Evolutionary conservation across 1,284 basidiomycete genomes (phyloP).

Genomic region (Cryptococcus maquisensis): DNA sequence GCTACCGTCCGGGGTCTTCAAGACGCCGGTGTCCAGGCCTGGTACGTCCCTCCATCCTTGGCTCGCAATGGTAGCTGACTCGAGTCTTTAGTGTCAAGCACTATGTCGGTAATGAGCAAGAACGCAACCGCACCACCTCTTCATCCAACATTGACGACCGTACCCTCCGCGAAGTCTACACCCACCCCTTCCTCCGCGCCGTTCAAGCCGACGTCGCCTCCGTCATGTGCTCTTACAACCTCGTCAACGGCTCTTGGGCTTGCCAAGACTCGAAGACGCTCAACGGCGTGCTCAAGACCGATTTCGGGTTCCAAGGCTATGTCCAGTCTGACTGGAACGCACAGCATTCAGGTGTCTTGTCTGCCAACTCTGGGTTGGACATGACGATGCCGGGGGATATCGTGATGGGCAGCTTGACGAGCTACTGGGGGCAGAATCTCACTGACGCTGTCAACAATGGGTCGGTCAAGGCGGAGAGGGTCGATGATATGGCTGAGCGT

Average conservation of each 20-base stretch:
- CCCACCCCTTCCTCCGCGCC: conserved; percentile 61
- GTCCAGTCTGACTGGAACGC: conserved; percentile 66
- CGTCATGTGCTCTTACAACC: conserved; percentile 70
- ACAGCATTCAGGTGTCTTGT: conserved; percentile 54
- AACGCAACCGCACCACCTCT: conserved; percentile 49
- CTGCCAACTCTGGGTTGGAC: conserved; percentile 62
- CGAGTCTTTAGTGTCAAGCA: conserved; percentile 61
- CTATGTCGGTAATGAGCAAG: conserved; percentile 50
- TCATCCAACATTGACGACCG: conserved; percentile 71
- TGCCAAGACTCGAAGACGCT: conserved; percentile 65
- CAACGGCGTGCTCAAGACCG: conserved; percentile 66
- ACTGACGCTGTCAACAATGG: conserved; percentile 57
- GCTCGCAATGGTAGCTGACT: background rate
- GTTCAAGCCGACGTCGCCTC: conserved; percentile 64
- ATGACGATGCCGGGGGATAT: conserved; percentile 63
- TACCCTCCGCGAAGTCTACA: conserved; percentile 54
- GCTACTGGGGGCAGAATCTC: conserved; percentile 58
- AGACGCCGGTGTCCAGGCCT: conserved; percentile 60
- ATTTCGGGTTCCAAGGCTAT: conserved; percentile 73
- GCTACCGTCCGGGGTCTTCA: conserved; percentile 74
- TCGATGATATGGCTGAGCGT: conserved; percentile 64
- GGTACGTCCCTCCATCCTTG: conserved; percentile 23
- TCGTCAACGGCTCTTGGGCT: conserved; percentile 60
- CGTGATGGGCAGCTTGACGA: conserved; percentile 47
- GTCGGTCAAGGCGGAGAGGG: conserved; percentile 53